phyloP scores from a whole-genome alignment of 192 early-diverging fungal species.

The Linnemannia exigua region DNA sequence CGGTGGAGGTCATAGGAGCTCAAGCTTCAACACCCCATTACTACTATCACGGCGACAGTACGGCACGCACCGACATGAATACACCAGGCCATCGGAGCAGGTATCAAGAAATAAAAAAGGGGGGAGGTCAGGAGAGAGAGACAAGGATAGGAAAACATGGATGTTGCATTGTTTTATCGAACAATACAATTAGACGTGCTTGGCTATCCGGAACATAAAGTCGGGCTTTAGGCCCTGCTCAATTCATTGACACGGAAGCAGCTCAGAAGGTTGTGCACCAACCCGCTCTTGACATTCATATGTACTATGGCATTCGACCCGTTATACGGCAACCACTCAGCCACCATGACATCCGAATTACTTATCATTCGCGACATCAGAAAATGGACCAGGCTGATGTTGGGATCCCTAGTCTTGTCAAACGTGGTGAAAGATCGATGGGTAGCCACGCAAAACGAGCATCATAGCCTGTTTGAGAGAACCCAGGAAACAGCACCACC shows the following conservation, averaged over 20 bases:
- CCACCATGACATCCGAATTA: slow-evolving; percentile 31
- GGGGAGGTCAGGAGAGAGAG: no score
- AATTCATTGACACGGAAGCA: slow-evolving; percentile 1
- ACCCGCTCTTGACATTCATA: slow-evolving; percentile 26
- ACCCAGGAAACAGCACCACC: slow-evolving; percentile 24
- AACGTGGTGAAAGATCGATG: slow-evolving; percentile 47
- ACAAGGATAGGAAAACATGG: background rate
- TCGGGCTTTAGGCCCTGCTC: background rate
- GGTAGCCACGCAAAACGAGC: slow-evolving; percentile 56
- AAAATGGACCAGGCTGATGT: slow-evolving; percentile 16
- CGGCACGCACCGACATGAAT: background rate
- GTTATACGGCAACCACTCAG: slow-evolving; percentile 24
- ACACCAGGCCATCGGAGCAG: background rate
- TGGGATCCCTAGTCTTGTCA: slow-evolving; percentile 55
- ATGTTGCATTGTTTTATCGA: no score
- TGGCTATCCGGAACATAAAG: background rate
- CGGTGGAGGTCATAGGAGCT: background rate
- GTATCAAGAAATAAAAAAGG: background rate
- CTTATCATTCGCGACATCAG: slow-evolving; percentile 15
- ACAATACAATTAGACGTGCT: no score
- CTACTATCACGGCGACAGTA: background rate
- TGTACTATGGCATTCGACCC: slow-evolving; percentile 20
- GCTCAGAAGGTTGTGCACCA: background rate
- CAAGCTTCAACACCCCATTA: background rate
- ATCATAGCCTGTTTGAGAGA: slow-evolving; percentile 39